phyloP scores from a whole-genome alignment of 345 rosid genomes.

The Dipteronia dyeriana region DNA sequence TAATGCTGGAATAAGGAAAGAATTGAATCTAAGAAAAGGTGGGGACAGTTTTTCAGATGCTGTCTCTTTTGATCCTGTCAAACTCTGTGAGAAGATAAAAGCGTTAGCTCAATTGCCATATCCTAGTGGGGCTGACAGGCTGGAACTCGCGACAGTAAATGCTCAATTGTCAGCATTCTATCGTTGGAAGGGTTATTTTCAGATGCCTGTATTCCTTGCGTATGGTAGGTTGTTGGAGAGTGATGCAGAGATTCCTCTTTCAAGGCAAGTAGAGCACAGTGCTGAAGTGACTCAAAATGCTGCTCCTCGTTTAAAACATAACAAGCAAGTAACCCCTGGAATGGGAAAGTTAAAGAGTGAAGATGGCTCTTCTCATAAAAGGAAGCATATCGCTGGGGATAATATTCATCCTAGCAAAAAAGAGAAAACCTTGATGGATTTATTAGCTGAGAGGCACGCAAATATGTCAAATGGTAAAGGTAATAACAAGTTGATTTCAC shows the following conservation, averaged over 20 bases:
- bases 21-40: constrained; percentile 40
- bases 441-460: constrained; percentile 44
- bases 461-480: constrained; percentile 26
- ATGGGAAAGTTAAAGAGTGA: constrained; percentile 32
- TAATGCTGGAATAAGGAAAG: constrained; percentile 61
- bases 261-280: constrained; percentile 23
- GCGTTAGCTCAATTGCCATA: constrained; percentile 44
- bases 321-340: constrained; percentile 29
- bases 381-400: constrained; percentile 38
- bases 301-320: constrained; percentile 22
- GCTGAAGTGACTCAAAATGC: constrained; percentile 24
- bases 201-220: constrained; percentile 55
- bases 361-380: constrained; percentile 32
- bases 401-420: constrained; percentile 31
- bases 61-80: constrained; percentile 52
- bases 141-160: constrained; percentile 45
- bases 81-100: constrained; percentile 49
- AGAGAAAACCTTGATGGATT: constrained; percentile 63
- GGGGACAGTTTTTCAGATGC: constrained; percentile 52
- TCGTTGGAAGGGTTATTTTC: constrained; percentile 64
- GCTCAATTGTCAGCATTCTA: constrained; percentile 64
- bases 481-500: constrained; percentile 16
- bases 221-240: constrained; percentile 46
- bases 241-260: constrained; percentile 41
- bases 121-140: constrained; percentile 37